A percentile compares a stretch with the other conserved stretches of the same genome.
phyloP scores from a whole-genome alignment of 2,329 filamentous ascomycete species.

The Aspergillus quadrilineatus region DNA sequence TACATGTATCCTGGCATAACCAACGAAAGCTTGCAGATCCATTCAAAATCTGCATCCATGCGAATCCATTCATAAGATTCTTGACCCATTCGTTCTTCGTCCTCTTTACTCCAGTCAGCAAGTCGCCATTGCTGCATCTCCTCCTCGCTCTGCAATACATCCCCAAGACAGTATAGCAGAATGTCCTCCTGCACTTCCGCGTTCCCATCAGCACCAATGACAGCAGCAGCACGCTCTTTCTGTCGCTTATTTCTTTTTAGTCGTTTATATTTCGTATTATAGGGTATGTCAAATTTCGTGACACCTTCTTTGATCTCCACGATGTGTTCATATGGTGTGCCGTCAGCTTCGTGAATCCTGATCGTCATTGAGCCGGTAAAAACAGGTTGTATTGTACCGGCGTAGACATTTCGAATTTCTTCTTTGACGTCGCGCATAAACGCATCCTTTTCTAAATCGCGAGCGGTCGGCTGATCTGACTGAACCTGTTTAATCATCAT shows the following conservation, averaged over 20 bases:
- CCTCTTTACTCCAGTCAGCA: constrained; percentile 83
- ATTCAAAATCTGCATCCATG: constrained; percentile 97
- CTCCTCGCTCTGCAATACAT: constrained; percentile 79
- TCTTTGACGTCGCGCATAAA: constrained; percentile 88
- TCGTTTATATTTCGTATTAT: constrained; percentile 98
- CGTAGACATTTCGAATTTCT: constrained; percentile 66
- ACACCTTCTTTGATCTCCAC: constrained; percentile 87
- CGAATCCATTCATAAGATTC: constrained; percentile 99
- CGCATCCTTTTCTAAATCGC: constrained; percentile 65
- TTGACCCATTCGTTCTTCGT: constrained; percentile 86
- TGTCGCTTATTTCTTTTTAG: constrained; percentile 83
- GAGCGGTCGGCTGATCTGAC: constrained; percentile 54
- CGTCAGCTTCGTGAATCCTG: constrained; percentile 94
- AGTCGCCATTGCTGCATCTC: constrained; percentile 82
- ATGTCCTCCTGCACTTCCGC: constrained; percentile 73
- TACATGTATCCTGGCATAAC: constrained; percentile 97
- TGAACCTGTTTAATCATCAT: constrained; percentile 82
- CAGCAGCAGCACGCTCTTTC: constrained; percentile 71
- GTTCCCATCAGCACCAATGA: constrained; percentile 61
- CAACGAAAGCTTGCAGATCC: constrained; percentile 81
- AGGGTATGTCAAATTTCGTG: constrained; percentile 89
- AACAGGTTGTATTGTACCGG: constrained; percentile 69
- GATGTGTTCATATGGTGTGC: constrained; percentile 96
- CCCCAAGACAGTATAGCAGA: constrained; percentile 85
- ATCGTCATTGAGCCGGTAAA: constrained; percentile 98